phyloP scores from a whole-genome alignment of 306 rosid species.

The Prunus davidiana region DNA sequence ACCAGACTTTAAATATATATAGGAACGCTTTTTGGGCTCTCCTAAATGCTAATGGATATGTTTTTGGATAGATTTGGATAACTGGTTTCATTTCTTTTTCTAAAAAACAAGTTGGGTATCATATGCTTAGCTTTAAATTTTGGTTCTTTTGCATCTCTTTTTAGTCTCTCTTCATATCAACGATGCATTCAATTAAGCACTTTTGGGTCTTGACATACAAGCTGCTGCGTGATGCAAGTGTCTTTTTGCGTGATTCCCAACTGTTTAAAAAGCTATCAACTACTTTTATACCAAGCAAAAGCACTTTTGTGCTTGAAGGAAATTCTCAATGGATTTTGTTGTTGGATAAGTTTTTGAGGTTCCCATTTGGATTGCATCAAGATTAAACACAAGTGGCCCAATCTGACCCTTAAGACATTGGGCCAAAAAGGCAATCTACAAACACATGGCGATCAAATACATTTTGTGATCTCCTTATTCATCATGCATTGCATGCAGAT shows the following conservation, averaged over 20 bases:
- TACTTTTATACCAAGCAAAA: background rate
- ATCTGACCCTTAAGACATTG: too few relatives aligned
- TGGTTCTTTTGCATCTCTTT: background rate
- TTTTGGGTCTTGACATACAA: background rate
- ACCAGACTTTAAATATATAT: constrained; percentile 16
- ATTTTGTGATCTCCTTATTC: constrained; percentile 4
- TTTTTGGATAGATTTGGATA: constrained; percentile 44
- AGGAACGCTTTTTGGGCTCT: background rate
- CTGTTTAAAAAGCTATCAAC: too few relatives aligned
- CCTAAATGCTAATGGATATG: constrained; percentile 9
- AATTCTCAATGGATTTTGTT: background rate
- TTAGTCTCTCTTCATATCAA: too few relatives aligned
- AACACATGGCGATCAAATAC: background rate
- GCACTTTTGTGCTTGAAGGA: background rate
- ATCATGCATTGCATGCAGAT: background rate
- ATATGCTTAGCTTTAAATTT: background rate
- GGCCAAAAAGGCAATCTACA: background rate
- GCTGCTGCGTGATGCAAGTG: background rate
- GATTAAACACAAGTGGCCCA: too few relatives aligned
- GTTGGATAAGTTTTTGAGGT: background rate
- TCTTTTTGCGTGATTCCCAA: background rate
- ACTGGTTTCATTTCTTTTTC: constrained; percentile 16
- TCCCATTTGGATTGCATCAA: too few relatives aligned
- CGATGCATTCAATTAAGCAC: too few relatives aligned
- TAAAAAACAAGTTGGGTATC: constrained; percentile 5